These are phyloP conservation scores for Eugenia klotzschiana DNA, from an alignment of 441 rosid species.

Conservation along the genomic window DNA sequence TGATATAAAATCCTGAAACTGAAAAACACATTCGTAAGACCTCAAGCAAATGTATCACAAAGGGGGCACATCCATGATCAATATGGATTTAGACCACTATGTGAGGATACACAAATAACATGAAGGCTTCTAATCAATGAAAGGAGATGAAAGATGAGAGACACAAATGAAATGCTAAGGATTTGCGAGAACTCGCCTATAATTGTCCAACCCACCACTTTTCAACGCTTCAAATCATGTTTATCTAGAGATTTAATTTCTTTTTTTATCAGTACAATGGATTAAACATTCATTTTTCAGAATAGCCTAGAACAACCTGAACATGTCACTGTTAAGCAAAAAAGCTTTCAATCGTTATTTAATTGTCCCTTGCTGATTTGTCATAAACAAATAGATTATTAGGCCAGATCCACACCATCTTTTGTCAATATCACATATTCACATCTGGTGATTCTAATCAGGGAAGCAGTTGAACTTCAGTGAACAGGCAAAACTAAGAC, in stretches of 20 bases:
- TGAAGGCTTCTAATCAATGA: neutral
- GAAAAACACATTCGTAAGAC: conserved; percentile 1
- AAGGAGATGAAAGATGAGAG: neutral
- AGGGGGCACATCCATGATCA: neutral
- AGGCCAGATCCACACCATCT: neutral
- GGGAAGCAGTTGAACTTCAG: neutral
- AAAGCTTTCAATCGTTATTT: neutral
- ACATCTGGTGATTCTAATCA: neutral
- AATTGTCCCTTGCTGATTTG: neutral
- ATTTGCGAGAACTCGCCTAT: neutral
- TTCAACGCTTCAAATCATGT: neutral
- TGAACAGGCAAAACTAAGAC: neutral
- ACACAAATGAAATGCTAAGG: neutral
- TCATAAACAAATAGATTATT: neutral
- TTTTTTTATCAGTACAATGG: neutral
- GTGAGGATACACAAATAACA: neutral
- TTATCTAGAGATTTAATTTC: neutral
- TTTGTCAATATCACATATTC: neutral
- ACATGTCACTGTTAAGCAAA: neutral
- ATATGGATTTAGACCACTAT: neutral
- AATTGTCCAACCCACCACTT: neutral
- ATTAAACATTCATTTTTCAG: neutral
- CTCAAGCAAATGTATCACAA: neutral
- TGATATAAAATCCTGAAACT: conserved; percentile 85
- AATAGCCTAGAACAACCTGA: neutral